These are phyloP conservation scores for Metarhizium rileyi DNA, from an alignment of 2,329 filamentous ascomycete genomes.

Conservation along the genomic window DNA sequence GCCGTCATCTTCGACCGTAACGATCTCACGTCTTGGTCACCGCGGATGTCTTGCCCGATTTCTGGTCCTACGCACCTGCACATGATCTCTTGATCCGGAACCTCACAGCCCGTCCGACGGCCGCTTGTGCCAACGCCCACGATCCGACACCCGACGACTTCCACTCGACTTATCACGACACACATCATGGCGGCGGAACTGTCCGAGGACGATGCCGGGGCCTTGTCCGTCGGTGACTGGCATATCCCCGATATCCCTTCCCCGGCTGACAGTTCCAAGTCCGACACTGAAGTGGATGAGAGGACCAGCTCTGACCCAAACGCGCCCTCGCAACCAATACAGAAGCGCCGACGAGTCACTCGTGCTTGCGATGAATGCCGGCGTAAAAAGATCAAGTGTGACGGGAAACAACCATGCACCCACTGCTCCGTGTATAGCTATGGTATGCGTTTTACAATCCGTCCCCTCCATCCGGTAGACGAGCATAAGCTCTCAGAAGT, in stretches of 20 bases:
- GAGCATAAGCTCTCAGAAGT: neutral
- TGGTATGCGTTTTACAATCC: constrained; percentile 46
- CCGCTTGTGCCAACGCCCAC: neutral
- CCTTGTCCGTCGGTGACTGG: constrained; percentile 26
- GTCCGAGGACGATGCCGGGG: constrained; percentile 34
- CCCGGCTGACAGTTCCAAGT: constrained; percentile 33
- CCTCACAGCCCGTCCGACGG: constrained; percentile 5
- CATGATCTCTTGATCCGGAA: constrained; percentile 8
- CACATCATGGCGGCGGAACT: constrained; percentile 26
- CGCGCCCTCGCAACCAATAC: constrained; percentile 46
- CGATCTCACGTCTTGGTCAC: neutral
- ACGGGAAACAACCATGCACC: constrained; percentile 80
- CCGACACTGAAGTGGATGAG: constrained; percentile 31
- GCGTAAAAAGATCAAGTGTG: constrained; percentile 80
- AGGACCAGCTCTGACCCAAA: constrained; percentile 21
- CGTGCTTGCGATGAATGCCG: constrained; percentile 76
- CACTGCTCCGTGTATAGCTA: constrained; percentile 99
- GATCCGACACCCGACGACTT: neutral
- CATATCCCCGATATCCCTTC: constrained; percentile 25
- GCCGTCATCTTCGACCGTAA: neutral
- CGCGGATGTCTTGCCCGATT: neutral
- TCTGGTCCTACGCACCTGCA: neutral
- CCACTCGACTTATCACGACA: constrained; percentile 2
- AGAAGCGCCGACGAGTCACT: constrained; percentile 70
- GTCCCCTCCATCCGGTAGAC: neutral